Base-by-base conservation (phyloP, 768 basidiomycete genomes). In the Serpula lacrymans region DNA sequence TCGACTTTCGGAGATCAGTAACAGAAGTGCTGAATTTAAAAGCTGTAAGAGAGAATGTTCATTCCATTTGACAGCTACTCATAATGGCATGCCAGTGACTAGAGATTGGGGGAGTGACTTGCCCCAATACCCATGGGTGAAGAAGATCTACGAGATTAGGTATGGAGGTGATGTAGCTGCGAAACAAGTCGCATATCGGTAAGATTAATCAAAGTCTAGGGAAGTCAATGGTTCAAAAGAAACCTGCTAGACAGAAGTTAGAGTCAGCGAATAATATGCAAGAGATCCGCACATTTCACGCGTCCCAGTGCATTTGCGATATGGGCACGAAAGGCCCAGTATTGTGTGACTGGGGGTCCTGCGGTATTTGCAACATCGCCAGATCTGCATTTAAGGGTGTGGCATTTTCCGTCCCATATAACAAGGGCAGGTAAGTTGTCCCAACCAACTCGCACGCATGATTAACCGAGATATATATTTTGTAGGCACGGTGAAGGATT, bases 291-390 rank as follows among this genome's bases (percentile, higher is more conserved):
- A 79, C 75, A 27, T 84, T 80, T 51, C 77, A 84, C 45, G 72
- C 77, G 41, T 68, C 78, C 2, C 80, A 82, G 45, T 82, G 80
- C 50, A 79, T 84, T 29, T 84, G 82, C 62, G 78, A 84, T 54
- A 61, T 84, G 45, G 82, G 82, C 6, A 68, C 68, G 12, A 78
- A 77, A 44, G 71, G 71, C 23, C 54, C 68, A 3, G 51, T 53
- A 1, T 53, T 80, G 14, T 84, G 82, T 58, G 67, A 65, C 46
- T 78, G 77, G 62, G 68, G 62, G 34, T 82, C 82, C 20, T 84
- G 82, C 46, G 81, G 82, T 3, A 78, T 83, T 45, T 84, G 82
- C 54, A 69, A 64, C 46, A 71, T 77, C 23, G 67, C 75, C 37
- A 77, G 74, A 53, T 78, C 80, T 8, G 68, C 67, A 5, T 84